Percentiles rank a stretch among this genome's conserved stretches.
These are phyloP conservation scores for Lizonia empirigonia DNA, from an alignment of 2,329 filamentous ascomycete species.

Conservation along the genomic window DNA sequence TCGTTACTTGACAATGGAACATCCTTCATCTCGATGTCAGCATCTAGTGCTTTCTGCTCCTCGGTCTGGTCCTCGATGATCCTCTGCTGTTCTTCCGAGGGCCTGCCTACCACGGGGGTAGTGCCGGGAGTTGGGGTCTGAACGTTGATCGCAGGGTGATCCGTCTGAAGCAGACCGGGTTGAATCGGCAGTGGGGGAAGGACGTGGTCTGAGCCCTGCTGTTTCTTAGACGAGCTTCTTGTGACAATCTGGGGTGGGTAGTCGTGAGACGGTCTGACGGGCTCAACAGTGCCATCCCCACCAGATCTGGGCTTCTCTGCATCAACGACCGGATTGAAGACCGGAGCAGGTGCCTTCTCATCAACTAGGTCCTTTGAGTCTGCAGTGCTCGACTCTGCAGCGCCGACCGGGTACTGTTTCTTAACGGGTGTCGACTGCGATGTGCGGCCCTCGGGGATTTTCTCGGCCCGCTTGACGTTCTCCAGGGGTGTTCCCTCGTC, in stretches of 20 bases:
- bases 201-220: conserved; percentile 34
- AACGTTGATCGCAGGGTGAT: conserved; percentile 49
- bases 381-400: conserved; percentile 50
- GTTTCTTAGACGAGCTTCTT: conserved; percentile 42
- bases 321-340: conserved; percentile 25
- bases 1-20: conserved; percentile 59
- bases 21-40: conserved; percentile 69
- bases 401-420: conserved; percentile 48
- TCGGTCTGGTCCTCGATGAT: conserved; percentile 58
- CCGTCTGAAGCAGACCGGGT: conserved; percentile 41
- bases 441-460: conserved; percentile 45
- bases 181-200: conserved; percentile 41
- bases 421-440: conserved; percentile 58
- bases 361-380: conserved; percentile 54
- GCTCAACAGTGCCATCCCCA: conserved; percentile 31
- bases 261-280: conserved; percentile 26
- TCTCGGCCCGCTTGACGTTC: conserved; percentile 51
- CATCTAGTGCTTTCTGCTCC: conserved; percentile 57
- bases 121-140: conserved; percentile 55
- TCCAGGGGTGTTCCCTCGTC: conserved; percentile 53
- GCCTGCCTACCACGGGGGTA: conserved; percentile 41
- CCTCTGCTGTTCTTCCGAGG: conserved; percentile 46
- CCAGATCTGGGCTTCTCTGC: conserved; percentile 32
- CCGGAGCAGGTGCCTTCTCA: conserved; percentile 48
- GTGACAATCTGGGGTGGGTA: conserved; percentile 35